These are phyloP conservation scores for Phyllachora maydis DNA, from an alignment of 2,329 filamentous ascomycete genomes.

Conservation along the genomic window DNA sequence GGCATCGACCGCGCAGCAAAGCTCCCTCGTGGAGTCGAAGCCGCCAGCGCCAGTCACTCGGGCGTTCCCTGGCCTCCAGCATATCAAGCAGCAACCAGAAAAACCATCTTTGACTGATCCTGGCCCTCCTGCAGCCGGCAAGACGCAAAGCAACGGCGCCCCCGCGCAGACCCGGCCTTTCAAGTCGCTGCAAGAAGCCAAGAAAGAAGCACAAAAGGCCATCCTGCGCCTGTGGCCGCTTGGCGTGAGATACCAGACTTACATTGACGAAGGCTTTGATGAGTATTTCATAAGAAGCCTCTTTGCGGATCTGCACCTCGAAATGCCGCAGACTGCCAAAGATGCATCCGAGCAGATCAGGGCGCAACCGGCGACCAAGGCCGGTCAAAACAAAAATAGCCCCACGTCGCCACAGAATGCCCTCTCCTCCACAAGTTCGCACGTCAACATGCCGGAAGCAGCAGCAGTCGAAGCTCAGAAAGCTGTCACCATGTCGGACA, in stretches of 20 bases:
- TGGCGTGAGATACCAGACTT: constrained; percentile 53
- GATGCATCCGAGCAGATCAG: neutral
- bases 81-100: neutral
- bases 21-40: too few species aligned
- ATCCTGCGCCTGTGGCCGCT: constrained; percentile 42
- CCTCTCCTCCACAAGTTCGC: constrained; percentile 1
- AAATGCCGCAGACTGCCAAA: constrained; percentile 12
- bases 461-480: too few species aligned
- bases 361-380: neutral
- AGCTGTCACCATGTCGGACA: too few species aligned
- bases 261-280: constrained; percentile 55
- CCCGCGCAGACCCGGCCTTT: constrained; percentile 8
- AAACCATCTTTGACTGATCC: too few species aligned
- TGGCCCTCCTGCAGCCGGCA: too few species aligned
- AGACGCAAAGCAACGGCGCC: neutral
- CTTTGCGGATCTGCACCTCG: constrained; percentile 48
- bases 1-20: too few species aligned
- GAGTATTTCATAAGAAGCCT: constrained; percentile 37
- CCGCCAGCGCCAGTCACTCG: too few species aligned
- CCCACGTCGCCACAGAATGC: too few species aligned
- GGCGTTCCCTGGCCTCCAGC: too few species aligned
- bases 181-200: too few species aligned
- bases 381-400: neutral
- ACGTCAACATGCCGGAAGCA: too few species aligned
- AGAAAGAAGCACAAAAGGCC: constrained; percentile 42